phyloP scores from a whole-genome alignment of 2,329 filamentous ascomycete species.

The Aureobasidium sp. region DNA sequence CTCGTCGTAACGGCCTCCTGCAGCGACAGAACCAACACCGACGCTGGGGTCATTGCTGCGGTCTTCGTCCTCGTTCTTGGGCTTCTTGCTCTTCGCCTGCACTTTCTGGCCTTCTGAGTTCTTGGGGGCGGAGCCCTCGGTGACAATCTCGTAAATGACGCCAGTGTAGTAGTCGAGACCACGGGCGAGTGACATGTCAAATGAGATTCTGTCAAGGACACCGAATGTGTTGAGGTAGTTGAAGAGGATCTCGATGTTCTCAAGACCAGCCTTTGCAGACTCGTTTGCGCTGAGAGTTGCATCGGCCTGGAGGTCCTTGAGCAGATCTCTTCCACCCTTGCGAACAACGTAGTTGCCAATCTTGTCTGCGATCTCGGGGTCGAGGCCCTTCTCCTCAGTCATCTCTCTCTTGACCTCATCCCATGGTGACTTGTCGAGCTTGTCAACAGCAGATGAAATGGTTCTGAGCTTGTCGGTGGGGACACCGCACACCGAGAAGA shows the following conservation, averaged over 20 bases:
- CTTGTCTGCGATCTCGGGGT: constrained; percentile 68
- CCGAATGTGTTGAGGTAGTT: constrained; percentile 74
- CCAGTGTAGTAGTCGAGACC: constrained; percentile 92
- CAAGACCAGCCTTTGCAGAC: constrained; percentile 70
- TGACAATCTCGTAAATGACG: constrained; percentile 84
- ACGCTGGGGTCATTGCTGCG: constrained; percentile 71
- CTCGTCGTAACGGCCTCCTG: constrained; percentile 86
- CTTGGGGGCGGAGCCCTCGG: constrained; percentile 63
- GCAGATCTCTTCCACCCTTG: constrained; percentile 68
- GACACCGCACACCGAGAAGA: constrained; percentile 88
- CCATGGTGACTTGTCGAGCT: constrained; percentile 87
- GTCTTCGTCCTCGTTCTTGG: constrained; percentile 53
- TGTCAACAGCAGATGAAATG: constrained; percentile 91
- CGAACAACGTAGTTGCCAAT: constrained; percentile 79
- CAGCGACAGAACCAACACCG: constrained; percentile 80
- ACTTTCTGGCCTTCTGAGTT: constrained; percentile 37
- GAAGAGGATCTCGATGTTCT: constrained; percentile 74
- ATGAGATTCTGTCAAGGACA: constrained; percentile 67
- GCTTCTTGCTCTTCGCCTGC: constrained; percentile 44
- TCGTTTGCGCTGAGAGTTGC: constrained; percentile 62
- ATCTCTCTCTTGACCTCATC: constrained; percentile 85
- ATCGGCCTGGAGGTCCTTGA: constrained; percentile 62
- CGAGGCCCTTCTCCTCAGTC: constrained; percentile 83
- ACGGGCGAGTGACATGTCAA: constrained; percentile 83
- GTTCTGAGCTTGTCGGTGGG: constrained; percentile 78